Base-by-base conservation (phyloP, 345 rosid genomes). In the Salix viminalis region DNA sequence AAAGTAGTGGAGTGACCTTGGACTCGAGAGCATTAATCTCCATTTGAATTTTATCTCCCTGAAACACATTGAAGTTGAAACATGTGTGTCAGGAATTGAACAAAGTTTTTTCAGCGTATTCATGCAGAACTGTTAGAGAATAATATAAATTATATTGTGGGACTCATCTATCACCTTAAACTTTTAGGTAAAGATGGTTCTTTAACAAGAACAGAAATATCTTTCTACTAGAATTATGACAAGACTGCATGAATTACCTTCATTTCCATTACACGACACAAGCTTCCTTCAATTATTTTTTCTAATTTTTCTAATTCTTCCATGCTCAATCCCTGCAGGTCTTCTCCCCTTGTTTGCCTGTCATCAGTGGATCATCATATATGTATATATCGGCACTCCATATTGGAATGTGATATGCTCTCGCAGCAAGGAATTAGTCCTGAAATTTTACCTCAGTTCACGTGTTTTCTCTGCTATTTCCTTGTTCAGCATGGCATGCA, bases 301-400 rank as follows among this genome's bases (percentile, higher is more conserved):
- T 85, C 87, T 24, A 85, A 68, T 24, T 72, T 48, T 0, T 68
- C 50, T 7, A 82, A 7, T 70, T 82, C 82, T 26, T 75, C 83
- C 0, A 77, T 13, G 73, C 2, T 74, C 75, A 85, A 46, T 14
- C 69, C 83, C 64, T 85, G 83, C 7, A 84, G 81, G 30, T 79
- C 85, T 72, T 84, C 83, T 44, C 87, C 87, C 37, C 67, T 84
- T 74, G 80, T 39, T 15, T 79, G 81, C 73, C 87, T 85, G 79
- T 42, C 26, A 36, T 14, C 2, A 15, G 32, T 28, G 9, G 37
- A 60, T 67, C 19, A 8, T 32, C 23, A 2, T 12, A 2, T 12
- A 34, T 34, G 36, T 34, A 34, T 0, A 26, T 62, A 36, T 61
- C 65, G 36, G 5, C 3, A 73, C 2, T 61, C 24, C 5, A 39